Conservation (phyloP, 78 protist genomes). For the Dictyostelium firmibasis region DNA sequence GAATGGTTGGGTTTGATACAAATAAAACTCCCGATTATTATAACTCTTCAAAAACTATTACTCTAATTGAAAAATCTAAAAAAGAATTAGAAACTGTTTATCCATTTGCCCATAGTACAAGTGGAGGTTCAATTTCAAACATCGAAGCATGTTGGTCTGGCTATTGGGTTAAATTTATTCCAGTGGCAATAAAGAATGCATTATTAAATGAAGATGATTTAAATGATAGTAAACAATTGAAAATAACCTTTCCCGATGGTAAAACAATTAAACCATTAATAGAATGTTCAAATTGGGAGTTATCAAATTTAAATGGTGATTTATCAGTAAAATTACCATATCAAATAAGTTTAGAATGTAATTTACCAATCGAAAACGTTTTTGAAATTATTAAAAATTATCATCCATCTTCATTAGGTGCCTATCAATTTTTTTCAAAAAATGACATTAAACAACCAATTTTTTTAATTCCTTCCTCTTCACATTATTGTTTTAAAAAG, state of each 20-base stretch:
- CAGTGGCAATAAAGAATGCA: neutral
- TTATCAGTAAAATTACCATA: neutral
- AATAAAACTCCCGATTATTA: neutral
- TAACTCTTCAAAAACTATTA: neutral
- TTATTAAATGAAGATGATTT: neutral
- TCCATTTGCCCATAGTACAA: neutral
- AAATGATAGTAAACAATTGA: neutral
- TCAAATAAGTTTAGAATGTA: neutral
- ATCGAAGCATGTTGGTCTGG: conserved; percentile 6
- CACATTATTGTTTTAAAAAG: neutral
- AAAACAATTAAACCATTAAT: neutral
- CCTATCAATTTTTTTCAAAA: neutral
- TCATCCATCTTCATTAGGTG: neutral
- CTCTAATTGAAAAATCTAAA: neutral
- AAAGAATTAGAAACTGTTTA: neutral
- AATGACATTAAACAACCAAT: neutral
- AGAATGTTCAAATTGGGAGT: neutral
- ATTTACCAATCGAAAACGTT: neutral
- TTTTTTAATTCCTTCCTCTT: neutral
- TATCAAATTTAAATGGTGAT: neutral
- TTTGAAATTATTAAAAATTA: neutral
- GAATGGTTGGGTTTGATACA: conserved; percentile 1
- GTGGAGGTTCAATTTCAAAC: conserved; percentile 8
- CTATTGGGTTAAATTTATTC: neutral
- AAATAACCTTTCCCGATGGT: neutral